Percentiles rank a stretch among this genome's conserved stretches.
phyloP scores from a whole-genome alignment of 345 rosid species.

The Acer negundo region DNA sequence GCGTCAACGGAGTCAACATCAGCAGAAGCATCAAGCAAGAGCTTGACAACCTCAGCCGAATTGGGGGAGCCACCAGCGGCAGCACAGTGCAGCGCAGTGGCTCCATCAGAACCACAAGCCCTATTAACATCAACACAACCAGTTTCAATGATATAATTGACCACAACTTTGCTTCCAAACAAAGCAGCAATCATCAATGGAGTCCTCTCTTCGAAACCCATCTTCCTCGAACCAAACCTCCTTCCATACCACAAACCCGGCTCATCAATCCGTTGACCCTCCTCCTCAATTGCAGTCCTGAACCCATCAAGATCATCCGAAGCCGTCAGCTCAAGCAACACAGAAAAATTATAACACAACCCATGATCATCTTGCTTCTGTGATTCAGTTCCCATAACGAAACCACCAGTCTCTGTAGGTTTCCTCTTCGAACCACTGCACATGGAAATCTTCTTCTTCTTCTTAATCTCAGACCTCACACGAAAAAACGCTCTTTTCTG shows the following conservation, averaged over 20 bases:
- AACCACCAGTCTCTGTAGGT: constrained; percentile 23
- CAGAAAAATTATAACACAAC: constrained; percentile 38
- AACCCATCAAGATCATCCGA: constrained; percentile 68
- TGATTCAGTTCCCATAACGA: constrained; percentile 38
- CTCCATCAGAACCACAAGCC: constrained; percentile 70
- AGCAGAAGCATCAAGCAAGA: constrained; percentile 65
- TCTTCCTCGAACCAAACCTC: constrained; percentile 56
- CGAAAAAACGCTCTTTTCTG: constrained; percentile 15
- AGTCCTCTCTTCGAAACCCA: constrained; percentile 77
- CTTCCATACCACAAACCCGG: constrained; percentile 78
- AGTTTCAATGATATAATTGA: constrained; percentile 49
- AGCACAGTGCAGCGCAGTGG: constrained; percentile 85
- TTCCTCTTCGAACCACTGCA: constrained; percentile 46
- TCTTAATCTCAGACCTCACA: constrained; percentile 11
- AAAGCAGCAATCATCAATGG: constrained; percentile 90
- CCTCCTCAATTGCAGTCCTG: constrained; percentile 52
- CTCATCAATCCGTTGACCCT: constrained; percentile 55
- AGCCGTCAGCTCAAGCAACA: constrained; percentile 72
- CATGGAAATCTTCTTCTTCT: constrained; percentile 29
- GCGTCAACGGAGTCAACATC: constrained; percentile 62
- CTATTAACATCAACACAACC: constrained; percentile 63
- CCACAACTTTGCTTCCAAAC: constrained; percentile 75
- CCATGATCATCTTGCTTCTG: constrained; percentile 29
- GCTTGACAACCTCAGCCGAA: constrained; percentile 59
- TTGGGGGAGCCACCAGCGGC: constrained; percentile 63